Evolutionary conservation across 2,329 filamentous ascomycete genomes (phyloP).

Genomic region (Colletotrichum tofieldiae): DNA sequence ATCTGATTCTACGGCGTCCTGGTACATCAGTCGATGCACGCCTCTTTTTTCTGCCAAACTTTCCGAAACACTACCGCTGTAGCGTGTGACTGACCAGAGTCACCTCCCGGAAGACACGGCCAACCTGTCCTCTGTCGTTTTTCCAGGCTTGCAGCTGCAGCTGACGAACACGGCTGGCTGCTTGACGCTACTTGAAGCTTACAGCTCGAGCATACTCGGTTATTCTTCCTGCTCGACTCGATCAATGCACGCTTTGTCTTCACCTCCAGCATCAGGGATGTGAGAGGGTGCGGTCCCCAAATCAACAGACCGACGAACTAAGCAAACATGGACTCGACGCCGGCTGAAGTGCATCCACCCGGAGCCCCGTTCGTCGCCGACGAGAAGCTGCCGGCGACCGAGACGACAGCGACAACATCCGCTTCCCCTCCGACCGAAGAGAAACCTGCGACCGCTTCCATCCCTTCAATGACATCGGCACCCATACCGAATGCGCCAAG

Average conservation of each 20-base stretch:
- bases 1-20: conserved; percentile 21
- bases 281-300: conserved; percentile 26
- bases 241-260: conserved; percentile 31
- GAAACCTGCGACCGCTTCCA: conserved; percentile 45
- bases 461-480: conserved; percentile 23
- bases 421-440: conserved; percentile 21
- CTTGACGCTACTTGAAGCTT: not conserved
- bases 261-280: conserved; percentile 36
- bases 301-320: conserved; percentile 38
- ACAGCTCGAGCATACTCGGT: not conserved
- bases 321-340: conserved; percentile 40
- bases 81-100: conserved; percentile 28
- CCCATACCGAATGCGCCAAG: conserved; percentile 43
- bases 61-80: conserved; percentile 21
- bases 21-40: conserved; percentile 13
- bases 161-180: not conserved
- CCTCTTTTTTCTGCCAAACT: conserved; percentile 20
- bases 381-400: conserved; percentile 13
- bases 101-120: conserved; percentile 5
- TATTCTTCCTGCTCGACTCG: conserved; percentile 7
- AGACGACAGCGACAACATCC: conserved; percentile 13
- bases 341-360: conserved; percentile 33
- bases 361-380: conserved; percentile 26
- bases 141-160: conserved; percentile 15
- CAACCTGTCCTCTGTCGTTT: conserved; percentile 31